phyloP scores from a whole-genome alignment of 495 filamentous ascomycete species.

The Penicillium turbatum region DNA sequence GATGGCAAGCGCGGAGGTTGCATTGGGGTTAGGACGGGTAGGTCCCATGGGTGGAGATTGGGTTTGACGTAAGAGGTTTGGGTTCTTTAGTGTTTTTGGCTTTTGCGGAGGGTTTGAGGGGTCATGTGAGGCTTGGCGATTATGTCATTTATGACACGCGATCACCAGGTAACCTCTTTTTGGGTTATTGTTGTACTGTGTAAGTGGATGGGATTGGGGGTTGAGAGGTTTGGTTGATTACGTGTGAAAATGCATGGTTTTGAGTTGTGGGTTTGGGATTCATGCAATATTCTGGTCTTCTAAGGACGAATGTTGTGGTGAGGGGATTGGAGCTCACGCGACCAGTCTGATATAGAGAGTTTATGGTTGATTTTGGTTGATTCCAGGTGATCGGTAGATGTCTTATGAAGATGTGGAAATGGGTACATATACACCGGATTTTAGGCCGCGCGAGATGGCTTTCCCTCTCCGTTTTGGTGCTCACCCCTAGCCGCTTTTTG shows the following conservation, averaged over 20 bases:
- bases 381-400: too few species aligned
- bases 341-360: neutral
- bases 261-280: too few species aligned
- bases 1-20: constrained; percentile 24
- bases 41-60: neutral
- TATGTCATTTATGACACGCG: constrained; percentile 1
- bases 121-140: constrained; percentile 13
- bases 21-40: neutral
- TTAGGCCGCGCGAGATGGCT: neutral
- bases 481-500: constrained; percentile 1
- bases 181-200: too few species aligned
- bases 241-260: too few species aligned
- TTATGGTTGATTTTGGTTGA: neutral
- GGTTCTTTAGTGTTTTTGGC: neutral
- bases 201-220: too few species aligned
- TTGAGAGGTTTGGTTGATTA: too few species aligned
- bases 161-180: too few species aligned
- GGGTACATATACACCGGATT: constrained; percentile 2
- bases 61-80: constrained; percentile 4
- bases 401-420: too few species aligned
- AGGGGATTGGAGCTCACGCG: neutral
- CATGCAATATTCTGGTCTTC: neutral
- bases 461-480: neutral
- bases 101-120: constrained; percentile 6
- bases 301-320: neutral